Base-by-base conservation (phyloP, 768 basidiomycete genomes). In the Pulveroboletus frians region DNA sequence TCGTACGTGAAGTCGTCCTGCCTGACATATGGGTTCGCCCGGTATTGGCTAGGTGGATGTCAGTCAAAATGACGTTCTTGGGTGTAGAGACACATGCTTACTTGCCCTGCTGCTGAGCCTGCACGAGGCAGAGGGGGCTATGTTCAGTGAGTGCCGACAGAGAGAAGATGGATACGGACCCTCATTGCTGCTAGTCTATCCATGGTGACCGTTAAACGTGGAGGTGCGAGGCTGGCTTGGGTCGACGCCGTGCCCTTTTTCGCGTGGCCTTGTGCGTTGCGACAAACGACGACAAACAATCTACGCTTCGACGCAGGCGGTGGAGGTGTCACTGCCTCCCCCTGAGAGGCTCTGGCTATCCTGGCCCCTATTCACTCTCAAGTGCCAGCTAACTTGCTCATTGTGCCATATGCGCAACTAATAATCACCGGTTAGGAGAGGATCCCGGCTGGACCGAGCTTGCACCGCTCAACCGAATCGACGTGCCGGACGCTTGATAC, bases 181-280 rank as follows among this genome's bases (percentile, higher is more conserved):
- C 88, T 81, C 82, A 88, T 81, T 54, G 85, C 88, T 60, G 88
- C 91, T 56, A 94, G 79, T 77, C 92, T 82, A 74, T 94, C 91
- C 80, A 92, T 83, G 56, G 49, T 58, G 13, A 50, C 64, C 65
- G 92, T 88, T 84, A 90, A 47, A 46, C 14, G 86, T 58, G 59
- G 68, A 56, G 50, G 56, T 21, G 21, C 1, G 23, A 35, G 23
- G n/a, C 15, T 27, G 36, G 26, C 10, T 26, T 17, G 18, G 43
- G 49, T 32, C 17, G 23, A 40, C n/a, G 23, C n/a, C 17, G n/a
- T 2, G 3, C 8, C 1, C 23, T 29, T 46, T 49, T 58, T 59
- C 36, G 31, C 8, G 23, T 14, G 45, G 8, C 36, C 14, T 18
- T 35, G 18, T 31, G 46, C 39, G 40, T 36, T 10, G 43, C 34